These are phyloP conservation scores for Phaffia australis DNA, from an alignment of 768 basidiomycete genomes.

Conservation along the genomic window DNA sequence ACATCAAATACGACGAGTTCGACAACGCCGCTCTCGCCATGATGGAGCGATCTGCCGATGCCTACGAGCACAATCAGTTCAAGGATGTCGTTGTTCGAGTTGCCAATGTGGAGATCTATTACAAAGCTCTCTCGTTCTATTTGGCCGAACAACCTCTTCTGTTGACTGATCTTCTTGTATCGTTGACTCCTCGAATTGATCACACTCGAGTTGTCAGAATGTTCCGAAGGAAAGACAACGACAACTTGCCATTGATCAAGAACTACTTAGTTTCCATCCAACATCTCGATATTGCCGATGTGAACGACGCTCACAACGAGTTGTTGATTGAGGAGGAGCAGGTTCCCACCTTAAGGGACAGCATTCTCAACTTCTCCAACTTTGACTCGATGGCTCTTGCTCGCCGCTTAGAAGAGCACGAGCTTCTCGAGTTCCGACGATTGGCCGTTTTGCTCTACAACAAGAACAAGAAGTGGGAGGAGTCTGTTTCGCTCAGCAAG, in stretches of 20 bases:
- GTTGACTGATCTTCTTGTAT: constrained; percentile 82
- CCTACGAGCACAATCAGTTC: constrained; percentile 99
- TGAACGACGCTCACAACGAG: constrained; percentile 96
- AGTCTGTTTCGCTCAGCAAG: constrained; percentile 88
- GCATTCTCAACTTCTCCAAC: constrained; percentile 96
- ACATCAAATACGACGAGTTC: constrained; percentile 77
- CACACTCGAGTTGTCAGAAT: constrained; percentile 90
- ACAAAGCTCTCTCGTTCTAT: constrained; percentile 89
- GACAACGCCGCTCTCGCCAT: constrained; percentile 96
- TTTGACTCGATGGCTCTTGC: constrained; percentile 87
- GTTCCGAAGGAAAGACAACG: constrained; percentile 68
- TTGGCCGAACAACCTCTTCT: constrained; percentile 85
- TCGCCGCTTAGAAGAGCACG: constrained; percentile 72
- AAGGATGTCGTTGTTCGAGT: constrained; percentile 95
- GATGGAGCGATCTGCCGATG: constrained; percentile 97
- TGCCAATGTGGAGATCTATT: constrained; percentile 97
- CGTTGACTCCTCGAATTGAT: constrained; percentile 86
- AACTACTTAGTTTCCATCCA: constrained; percentile 96
- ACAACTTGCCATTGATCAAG: constrained; percentile 90
- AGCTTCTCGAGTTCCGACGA: constrained; percentile 85
- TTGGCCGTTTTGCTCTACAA: constrained; percentile 93
- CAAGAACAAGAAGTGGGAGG: constrained; percentile 95
- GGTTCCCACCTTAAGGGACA: constrained; percentile 92
- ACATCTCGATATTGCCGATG: constrained; percentile 86
- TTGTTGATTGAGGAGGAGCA: constrained; percentile 99